These are phyloP conservation scores for Antitrichia curtipendula DNA, from an alignment of 225 moss, liverwort and hornwort genomes.

Conservation along the genomic window DNA sequence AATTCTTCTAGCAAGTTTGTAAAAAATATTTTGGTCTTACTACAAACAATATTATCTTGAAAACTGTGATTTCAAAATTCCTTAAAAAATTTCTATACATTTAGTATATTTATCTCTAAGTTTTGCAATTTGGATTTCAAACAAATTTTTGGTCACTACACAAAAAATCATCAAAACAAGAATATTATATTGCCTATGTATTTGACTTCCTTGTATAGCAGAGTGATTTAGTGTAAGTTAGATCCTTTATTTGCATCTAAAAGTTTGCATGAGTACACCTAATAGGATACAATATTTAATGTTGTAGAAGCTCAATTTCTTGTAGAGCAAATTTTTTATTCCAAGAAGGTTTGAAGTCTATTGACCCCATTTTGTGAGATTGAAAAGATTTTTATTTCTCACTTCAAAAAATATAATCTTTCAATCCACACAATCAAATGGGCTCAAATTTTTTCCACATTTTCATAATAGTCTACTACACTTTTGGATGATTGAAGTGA, in stretches of 20 bases:
- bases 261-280: neutral
- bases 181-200: neutral
- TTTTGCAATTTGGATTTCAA: neutral
- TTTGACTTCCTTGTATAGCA: fast-evolving
- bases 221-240: neutral
- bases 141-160: fast-evolving
- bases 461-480: neutral
- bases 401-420: neutral
- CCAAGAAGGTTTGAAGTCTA: neutral
- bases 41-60: neutral
- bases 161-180: neutral
- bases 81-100: neutral
- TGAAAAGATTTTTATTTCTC: neutral
- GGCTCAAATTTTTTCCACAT: neutral
- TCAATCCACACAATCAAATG: neutral
- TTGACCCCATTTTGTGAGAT: fast-evolving
- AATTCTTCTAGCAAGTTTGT: fast-evolving
- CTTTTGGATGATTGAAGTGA: no score
- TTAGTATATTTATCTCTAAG: neutral
- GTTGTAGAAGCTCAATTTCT: neutral
- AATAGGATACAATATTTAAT: neutral
- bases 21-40: no score
- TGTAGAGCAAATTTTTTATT: neutral
- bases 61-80: neutral
- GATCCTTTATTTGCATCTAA: neutral